Evolutionary conservation across 768 basidiomycete species (phyloP).

Genomic region (Cyathus striatus): DNA sequence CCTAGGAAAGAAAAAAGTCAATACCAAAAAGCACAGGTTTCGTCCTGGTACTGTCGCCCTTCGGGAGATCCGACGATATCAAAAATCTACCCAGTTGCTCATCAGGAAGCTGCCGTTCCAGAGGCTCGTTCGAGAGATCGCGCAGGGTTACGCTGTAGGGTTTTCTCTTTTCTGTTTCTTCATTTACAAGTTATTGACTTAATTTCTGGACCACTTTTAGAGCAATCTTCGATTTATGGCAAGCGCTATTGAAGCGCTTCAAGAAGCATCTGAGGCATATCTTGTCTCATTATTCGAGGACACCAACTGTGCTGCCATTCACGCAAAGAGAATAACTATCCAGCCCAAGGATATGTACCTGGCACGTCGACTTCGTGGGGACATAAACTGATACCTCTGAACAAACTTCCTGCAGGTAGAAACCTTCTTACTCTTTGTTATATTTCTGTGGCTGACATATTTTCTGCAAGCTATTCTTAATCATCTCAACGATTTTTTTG

Average conservation of each 20-base stretch:
- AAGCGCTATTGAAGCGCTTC: conserved; percentile 81
- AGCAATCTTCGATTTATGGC: conserved; percentile 88
- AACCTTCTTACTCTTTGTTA: not conserved
- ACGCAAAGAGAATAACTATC: conserved; percentile 81
- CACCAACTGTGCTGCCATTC: conserved; percentile 81
- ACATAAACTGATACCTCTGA: conserved; percentile 29
- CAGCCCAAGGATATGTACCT: conserved; percentile 85
- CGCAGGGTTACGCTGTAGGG: conserved; percentile 83
- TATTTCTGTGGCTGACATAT: too few species aligned
- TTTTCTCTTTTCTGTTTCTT: conserved; percentile 7
- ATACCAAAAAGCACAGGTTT: conserved; percentile 85
- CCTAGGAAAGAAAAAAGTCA: too few species aligned
- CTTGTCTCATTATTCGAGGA: conserved; percentile 78
- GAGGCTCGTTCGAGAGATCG: conserved; percentile 85
- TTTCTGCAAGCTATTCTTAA: too few species aligned
- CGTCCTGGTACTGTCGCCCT: conserved; percentile 83
- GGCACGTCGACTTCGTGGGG: conserved; percentile 75
- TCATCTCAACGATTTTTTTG: too few species aligned
- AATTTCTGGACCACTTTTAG: too few species aligned
- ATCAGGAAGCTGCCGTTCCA: conserved; percentile 90
- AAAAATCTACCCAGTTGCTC: conserved; percentile 83
- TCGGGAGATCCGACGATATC: conserved; percentile 85
- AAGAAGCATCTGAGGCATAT: conserved; percentile 83
- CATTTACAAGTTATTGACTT: too few species aligned
- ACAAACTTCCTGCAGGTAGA: not conserved